Evolutionary conservation across 305 asterid genomes (phyloP), one percentile per base, ranked within the genome.

Genomic region (Fraxinus dipetala): DNA sequence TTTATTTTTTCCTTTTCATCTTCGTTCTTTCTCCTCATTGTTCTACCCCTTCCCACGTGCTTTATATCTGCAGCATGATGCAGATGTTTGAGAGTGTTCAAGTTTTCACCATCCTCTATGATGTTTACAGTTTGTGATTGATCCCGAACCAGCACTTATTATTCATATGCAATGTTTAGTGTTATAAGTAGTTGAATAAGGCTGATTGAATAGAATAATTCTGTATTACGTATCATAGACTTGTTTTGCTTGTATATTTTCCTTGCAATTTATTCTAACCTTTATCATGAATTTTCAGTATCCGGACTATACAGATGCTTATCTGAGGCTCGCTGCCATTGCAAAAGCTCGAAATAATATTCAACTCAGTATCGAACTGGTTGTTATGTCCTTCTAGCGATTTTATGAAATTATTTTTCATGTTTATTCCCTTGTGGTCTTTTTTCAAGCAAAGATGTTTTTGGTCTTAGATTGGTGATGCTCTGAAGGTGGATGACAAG

Each of bases 271-370:
- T 78, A 76, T 61, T 63, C 89, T 86, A 40, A 81, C 74, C 85
- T 86, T 80, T 85, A 75, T 84, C 78, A 61, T 78, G 79, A 45
- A 73, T 84, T 86, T 85, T 86, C 97, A 94, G 99, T 93, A 88
- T 84, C 98, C 98, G 80, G 97, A 90, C 45, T 96, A 96, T 83
- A 88, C 93, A 59, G 99, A 96, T 91, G 96, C 97, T 77, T 89
- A 93, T 90, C 86, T 96, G 93, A 93, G 99, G 89, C 97, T 96
- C 80, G 98, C 98, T 78, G 97, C 98, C 80, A 92, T 96, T 84
- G 97, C 95, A 78, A 96, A 91, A 91, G 93, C 97, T 86, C 94
- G 93, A 83, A 94, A 91, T 88, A 91, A 90, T 82, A 95, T 96
- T 80, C 94, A 89, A 85, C 88, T 90, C 75, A 91, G 98, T 86